Percentiles rank a stretch among this genome's conserved stretches.
Evolutionary conservation across 495 filamentous ascomycete genomes (phyloP).

Genomic region (Platismatia glauca): DNA sequence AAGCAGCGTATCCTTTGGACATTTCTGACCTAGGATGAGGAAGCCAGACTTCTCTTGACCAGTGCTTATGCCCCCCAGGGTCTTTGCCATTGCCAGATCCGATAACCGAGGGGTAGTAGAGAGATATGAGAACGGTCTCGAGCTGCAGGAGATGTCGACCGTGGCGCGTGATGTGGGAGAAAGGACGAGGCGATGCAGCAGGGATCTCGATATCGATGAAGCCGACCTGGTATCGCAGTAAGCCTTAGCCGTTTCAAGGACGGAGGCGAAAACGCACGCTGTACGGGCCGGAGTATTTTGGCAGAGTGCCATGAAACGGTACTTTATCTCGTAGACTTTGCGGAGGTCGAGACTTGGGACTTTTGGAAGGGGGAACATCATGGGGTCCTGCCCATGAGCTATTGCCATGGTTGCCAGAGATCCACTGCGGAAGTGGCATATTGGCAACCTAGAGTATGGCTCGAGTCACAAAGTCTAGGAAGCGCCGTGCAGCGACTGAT

Average conservation of each 20-base stretch:
- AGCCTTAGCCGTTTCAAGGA: neutral
- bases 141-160: constrained; percentile 7
- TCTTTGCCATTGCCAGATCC: constrained; percentile 7
- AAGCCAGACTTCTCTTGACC: constrained; percentile 46
- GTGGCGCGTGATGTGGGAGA: constrained; percentile 8
- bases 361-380: neutral
- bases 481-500: neutral
- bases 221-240: neutral
- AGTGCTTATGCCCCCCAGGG: constrained; percentile 21
- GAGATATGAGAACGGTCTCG: neutral
- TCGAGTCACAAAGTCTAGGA: neutral
- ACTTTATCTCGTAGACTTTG: constrained; percentile 5
- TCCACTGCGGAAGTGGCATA: constrained; percentile 8
- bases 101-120: constrained; percentile 5
- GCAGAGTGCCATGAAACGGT: constrained; percentile 1
- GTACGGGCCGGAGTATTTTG: constrained; percentile 4
- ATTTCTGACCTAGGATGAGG: constrained; percentile 39
- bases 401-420: neutral
- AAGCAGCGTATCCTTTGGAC: constrained; percentile 46
- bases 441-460: neutral
- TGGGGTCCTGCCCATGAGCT: neutral
- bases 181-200: constrained; percentile 2
- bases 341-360: constrained; percentile 4
- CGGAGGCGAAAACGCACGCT: neutral
- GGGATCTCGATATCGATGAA: constrained; percentile 10